These are phyloP conservation scores for Fusarium virguliforme DNA, from an alignment of 2,329 filamentous ascomycete species.

Conservation along the genomic window DNA sequence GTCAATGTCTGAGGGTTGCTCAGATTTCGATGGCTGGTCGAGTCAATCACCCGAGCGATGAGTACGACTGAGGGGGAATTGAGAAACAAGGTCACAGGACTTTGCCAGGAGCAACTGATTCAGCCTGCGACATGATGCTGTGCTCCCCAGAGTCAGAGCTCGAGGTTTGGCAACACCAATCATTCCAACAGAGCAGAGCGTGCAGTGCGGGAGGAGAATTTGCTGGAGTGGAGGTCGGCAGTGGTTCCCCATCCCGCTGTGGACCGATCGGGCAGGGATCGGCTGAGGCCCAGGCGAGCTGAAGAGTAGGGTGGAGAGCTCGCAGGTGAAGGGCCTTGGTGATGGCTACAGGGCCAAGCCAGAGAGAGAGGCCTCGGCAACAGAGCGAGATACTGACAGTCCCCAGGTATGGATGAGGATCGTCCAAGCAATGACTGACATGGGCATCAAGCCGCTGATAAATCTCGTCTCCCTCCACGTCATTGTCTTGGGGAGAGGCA, in stretches of 20 bases:
- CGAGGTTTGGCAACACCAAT: conserved; percentile 2
- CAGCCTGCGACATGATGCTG: conserved; percentile 16
- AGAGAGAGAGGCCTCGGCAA: not conserved
- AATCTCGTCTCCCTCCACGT: conserved; percentile 27
- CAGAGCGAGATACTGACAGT: not conserved
- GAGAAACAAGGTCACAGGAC: conserved; percentile 9
- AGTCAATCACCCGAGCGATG: conserved; percentile 8
- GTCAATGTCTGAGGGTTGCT: not conserved
- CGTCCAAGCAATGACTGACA: conserved; percentile 7
- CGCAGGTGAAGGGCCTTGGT: not conserved
- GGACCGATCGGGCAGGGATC: conserved; percentile 30
- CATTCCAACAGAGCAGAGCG: not conserved
- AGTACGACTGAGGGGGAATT: not conserved
- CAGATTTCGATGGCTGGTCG: conserved; percentile 15
- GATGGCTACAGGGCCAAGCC: conserved; percentile 6
- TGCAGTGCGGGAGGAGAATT: conserved; percentile 6
- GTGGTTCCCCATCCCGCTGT: conserved; percentile 15
- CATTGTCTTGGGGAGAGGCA: conserved; percentile 28
- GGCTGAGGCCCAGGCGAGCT: conserved; percentile 22
- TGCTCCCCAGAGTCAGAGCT: not conserved
- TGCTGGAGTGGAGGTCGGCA: conserved; percentile 18
- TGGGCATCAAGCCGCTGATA: not conserved
- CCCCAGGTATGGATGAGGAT: conserved; percentile 7
- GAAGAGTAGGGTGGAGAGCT: conserved; percentile 13
- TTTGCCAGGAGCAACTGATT: conserved; percentile 10